Percentiles rank a stretch among this genome's conserved stretches.
Evolutionary conservation across 179 eudicot genomes (phyloP).

Genomic region (Nepenthes alata): DNA sequence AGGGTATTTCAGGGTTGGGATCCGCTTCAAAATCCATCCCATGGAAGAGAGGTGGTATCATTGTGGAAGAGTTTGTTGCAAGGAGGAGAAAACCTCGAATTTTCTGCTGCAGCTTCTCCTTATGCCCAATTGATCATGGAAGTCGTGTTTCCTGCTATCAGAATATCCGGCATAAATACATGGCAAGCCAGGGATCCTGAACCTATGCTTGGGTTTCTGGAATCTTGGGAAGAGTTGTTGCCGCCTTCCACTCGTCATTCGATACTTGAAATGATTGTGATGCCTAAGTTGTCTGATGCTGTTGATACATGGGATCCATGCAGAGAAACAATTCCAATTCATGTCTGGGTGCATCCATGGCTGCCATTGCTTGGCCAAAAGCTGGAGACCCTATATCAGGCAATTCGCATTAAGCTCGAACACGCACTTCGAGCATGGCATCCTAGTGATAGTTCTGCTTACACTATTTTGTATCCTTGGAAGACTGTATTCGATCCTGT

Average conservation of each 20-base stretch:
- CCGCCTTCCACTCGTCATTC: constrained; percentile 36
- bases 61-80: constrained; percentile 69
- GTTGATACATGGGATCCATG: constrained; percentile 64
- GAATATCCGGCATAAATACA: constrained; percentile 47
- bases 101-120: constrained; percentile 31
- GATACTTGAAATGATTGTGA: constrained; percentile 34
- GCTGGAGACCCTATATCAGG: constrained; percentile 31
- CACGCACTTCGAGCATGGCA: constrained; percentile 60
- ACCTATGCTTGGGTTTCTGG: constrained; percentile 50
- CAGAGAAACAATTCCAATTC: constrained; percentile 49
- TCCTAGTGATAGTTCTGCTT: constrained; percentile 57
- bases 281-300: constrained; percentile 49
- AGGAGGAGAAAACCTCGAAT: constrained; percentile 27
- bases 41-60: constrained; percentile 43
- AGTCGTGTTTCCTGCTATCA: constrained; percentile 59
- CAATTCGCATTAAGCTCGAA: constrained; percentile 37
- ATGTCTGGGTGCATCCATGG: constrained; percentile 69
- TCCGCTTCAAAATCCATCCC: constrained; percentile 64
- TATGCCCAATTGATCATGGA: constrained; percentile 51
- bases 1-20: constrained; percentile 94
- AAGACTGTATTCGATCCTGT: constrained; percentile 47
- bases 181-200: constrained; percentile 70
- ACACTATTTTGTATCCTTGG: constrained; percentile 49
- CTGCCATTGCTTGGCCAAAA: constrained; percentile 43
- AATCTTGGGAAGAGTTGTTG: constrained; percentile 50